phyloP scores from a whole-genome alignment of 306 rosid species.

The Abrus precatorius region DNA sequence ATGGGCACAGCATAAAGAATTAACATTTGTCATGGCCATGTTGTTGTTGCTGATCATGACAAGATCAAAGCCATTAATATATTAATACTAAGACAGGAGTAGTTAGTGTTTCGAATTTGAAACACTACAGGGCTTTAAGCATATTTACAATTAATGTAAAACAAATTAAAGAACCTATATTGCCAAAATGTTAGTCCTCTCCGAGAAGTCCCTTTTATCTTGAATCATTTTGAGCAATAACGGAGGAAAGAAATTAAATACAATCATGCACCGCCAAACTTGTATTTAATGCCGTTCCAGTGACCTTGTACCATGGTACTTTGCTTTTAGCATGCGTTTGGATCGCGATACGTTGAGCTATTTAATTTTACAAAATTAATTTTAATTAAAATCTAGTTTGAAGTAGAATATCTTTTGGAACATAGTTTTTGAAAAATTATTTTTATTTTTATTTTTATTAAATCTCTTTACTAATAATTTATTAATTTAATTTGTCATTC shows the following conservation, averaged over 20 bases:
- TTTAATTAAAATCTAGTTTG: background rate
- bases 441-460: too few relatives aligned
- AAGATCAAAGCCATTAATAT: background rate
- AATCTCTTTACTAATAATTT: too few relatives aligned
- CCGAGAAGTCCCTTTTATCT: background rate
- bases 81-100: background rate
- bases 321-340: background rate
- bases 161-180: background rate
- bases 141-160: background rate
- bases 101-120: conserved; percentile 21
- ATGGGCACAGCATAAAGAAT: background rate
- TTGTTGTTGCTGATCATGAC: background rate
- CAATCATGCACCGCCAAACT: background rate
- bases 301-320: background rate
- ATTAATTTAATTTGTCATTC: too few relatives aligned
- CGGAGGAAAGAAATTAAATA: background rate
- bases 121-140: background rate
- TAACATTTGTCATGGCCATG: background rate
- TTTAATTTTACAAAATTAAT: background rate
- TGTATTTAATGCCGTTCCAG: background rate
- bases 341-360: background rate
- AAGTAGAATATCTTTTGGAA: too few relatives aligned
- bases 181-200: background rate
- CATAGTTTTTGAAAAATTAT: too few relatives aligned
- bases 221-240: background rate